Base-by-base conservation (phyloP, 2,329 filamentous ascomycete species). In the Huntiella abstrusa region DNA sequence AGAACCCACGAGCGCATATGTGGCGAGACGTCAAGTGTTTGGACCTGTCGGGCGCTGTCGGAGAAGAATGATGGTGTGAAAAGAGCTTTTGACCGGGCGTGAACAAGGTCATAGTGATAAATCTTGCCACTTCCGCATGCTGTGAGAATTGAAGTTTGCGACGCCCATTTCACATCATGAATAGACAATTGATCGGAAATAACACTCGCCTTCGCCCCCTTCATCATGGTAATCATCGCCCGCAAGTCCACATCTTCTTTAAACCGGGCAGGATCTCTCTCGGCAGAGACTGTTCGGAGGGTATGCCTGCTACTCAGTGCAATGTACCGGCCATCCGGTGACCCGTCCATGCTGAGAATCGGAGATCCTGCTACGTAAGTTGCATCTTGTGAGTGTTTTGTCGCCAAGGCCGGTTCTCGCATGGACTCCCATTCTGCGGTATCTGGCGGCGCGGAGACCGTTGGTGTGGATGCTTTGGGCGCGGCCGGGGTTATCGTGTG, bases 101-200 rank as follows among this genome's bases (percentile, higher is more conserved):
- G 67, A 36, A 64, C 64, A 13, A 79, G 56, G 56, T 80, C 73
- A 54, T 80, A 80, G 50, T 72, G 65, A 51, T 77, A 77, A 53
- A 80, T 76, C 57, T 74, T 73, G 54, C 75, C 75, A 50, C 71
- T 75, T 43, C 71, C 69, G 55, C 73, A 77, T 2, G 75, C 75
- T 0, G 75, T 79, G 52, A 77, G 74, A 46, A 79, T 67, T 34
- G 66, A 69, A 11, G 67, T 65, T 51, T 68, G 65, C 48, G 62
- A 64, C 28, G 70, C 64, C 67, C 75, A 75, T 55, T 73, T 75
- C 43, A 75, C 73, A 51, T 77, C 72, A 53, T 71, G 70, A 51
- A 80, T 77, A 33, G 74, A 76, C 42, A 79, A 63, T 57, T 78
- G 74, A 50, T 80, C 75, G 41, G 53, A 43, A 17, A 54, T 54